Evolutionary conservation across 768 basidiomycete genomes (phyloP).

Genomic region (Solioccasus polychromus): DNA sequence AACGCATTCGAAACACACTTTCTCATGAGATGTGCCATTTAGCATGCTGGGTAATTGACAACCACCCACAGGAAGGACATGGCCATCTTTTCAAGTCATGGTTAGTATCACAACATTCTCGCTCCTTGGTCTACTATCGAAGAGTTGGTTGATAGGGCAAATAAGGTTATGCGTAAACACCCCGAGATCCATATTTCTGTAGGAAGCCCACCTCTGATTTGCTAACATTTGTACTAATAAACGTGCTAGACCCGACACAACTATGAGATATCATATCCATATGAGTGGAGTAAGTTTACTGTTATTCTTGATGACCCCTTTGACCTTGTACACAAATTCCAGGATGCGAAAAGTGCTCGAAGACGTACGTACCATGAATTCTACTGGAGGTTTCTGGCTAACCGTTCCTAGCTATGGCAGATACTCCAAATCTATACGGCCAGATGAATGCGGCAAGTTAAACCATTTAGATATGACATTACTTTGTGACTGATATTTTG

Average conservation of each 20-base stretch:
- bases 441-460: conserved; percentile 59
- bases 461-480: neutral
- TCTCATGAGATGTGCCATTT: conserved; percentile 94
- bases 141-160: conserved; percentile 44
- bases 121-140: neutral
- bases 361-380: conserved; percentile 44
- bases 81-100: conserved; percentile 71
- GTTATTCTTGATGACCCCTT: neutral
- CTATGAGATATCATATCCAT: conserved; percentile 75
- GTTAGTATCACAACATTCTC: conserved; percentile 35
- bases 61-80: conserved; percentile 67
- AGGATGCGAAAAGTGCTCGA: conserved; percentile 66
- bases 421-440: conserved; percentile 68
- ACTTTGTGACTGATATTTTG: neutral
- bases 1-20: conserved; percentile 76
- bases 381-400: conserved; percentile 4
- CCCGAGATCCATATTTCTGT: conserved; percentile 75
- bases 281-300: conserved; percentile 60
- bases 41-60: conserved; percentile 80
- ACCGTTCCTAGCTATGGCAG: conserved; percentile 58
- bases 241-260: conserved; percentile 59
- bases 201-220: conserved; percentile 14
- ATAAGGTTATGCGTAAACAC: conserved; percentile 61
- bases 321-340: conserved; percentile 5
- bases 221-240: neutral